A percentile compares a stretch with the other conserved stretches of the same genome.
Conservation (phyloP, 176 grass and related monocot genomes). For the Paspalum vaginatum region DNA sequence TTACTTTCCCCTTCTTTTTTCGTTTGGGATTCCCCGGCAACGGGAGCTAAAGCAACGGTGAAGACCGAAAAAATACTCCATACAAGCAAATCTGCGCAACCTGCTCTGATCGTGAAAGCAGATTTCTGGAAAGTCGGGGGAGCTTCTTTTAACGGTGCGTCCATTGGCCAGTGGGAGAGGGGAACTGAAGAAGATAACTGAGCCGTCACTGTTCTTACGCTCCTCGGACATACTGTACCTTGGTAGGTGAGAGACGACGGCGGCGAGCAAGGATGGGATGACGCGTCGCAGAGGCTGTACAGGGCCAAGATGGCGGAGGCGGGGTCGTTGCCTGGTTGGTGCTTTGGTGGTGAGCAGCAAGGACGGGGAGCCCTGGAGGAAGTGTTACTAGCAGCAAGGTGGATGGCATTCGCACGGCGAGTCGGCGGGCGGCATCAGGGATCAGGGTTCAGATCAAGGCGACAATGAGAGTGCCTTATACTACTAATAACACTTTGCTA, state of each 20-base stretch:
- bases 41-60: not conserved
- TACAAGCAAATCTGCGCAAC: not conserved
- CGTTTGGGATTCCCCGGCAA: not conserved
- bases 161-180: not conserved
- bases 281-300: not conserved
- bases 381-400: too few species aligned
- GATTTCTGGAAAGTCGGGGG: not conserved
- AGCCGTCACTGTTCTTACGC: not conserved
- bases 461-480: too few species aligned
- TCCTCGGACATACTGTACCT: not conserved
- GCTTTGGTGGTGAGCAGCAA: not conserved
- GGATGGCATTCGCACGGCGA: not conserved
- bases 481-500: too few species aligned
- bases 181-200: not conserved
- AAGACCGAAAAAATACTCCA: not conserved
- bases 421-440: too few species aligned
- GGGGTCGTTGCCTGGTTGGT: too few species aligned
- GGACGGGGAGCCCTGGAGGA: not conserved
- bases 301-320: not conserved
- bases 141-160: not conserved
- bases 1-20: not conserved
- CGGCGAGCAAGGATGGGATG: not conserved
- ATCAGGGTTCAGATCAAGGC: too few species aligned
- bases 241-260: not conserved
- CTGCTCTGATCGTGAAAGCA: not conserved